phyloP scores from a whole-genome alignment of 2,329 filamentous ascomycete species.

The Penicillium hordei region DNA sequence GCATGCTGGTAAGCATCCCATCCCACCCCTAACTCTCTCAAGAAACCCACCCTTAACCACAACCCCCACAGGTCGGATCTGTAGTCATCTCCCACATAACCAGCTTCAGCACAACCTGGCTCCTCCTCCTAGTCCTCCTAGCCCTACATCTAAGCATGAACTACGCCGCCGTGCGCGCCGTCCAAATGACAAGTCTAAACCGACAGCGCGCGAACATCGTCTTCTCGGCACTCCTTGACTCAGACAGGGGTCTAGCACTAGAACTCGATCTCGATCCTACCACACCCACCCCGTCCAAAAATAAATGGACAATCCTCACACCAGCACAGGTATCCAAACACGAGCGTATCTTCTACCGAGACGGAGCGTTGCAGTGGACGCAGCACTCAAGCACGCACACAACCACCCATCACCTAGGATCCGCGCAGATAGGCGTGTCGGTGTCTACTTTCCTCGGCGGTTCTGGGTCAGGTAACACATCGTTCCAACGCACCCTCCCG shows the following conservation, averaged over 20 bases:
- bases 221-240: constrained; percentile 57
- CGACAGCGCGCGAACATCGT: constrained; percentile 81
- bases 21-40: background rate
- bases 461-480: background rate
- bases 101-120: constrained; percentile 70
- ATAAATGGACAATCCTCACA: constrained; percentile 42
- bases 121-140: constrained; percentile 68
- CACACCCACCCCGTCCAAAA: background rate
- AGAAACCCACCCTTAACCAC: background rate
- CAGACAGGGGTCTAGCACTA: constrained; percentile 25
- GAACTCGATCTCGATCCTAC: constrained; percentile 7
- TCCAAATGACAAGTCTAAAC: constrained; percentile 82
- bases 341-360: constrained; percentile 61
- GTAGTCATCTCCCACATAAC: constrained; percentile 75
- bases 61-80: constrained; percentile 61
- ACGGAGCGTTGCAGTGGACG: constrained; percentile 63
- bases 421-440: constrained; percentile 55
- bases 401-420: constrained; percentile 43
- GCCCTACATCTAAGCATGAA: constrained; percentile 79
- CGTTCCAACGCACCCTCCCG: constrained; percentile 38
- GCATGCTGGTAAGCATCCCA: constrained; percentile 64
- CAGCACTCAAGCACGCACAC: constrained; percentile 22
- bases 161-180: constrained; percentile 78
- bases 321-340: constrained; percentile 63
- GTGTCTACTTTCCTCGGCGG: constrained; percentile 36